Evolutionary conservation across 257 asterid genomes (phyloP).

Genomic region (Rauvolfia tetraphylla): DNA sequence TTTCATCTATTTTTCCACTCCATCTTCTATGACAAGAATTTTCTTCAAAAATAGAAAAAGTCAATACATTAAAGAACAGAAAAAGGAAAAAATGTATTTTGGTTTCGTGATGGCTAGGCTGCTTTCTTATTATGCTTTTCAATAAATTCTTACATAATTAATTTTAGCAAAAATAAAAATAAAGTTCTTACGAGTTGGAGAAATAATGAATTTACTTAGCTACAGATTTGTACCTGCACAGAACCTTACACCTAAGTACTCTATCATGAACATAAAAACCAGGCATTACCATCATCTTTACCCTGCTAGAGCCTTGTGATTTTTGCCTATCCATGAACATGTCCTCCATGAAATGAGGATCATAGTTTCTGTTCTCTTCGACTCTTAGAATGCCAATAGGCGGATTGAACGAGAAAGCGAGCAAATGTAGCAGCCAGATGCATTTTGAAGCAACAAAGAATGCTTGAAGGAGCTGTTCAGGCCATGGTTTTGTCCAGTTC

Average conservation of each 20-base stretch:
- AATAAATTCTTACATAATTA: not conserved
- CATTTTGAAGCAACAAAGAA: conserved; percentile 90
- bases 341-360: conserved; percentile 75
- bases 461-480: conserved; percentile 86
- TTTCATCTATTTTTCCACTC: too few relatives aligned
- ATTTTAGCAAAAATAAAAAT: not conserved
- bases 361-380: conserved; percentile 55
- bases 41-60: too few relatives aligned
- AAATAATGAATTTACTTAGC: not conserved
- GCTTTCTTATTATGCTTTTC: too few relatives aligned
- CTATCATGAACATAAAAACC: conserved; percentile 82
- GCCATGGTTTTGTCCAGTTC: conserved; percentile 88
- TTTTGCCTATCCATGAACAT: conserved; percentile 51
- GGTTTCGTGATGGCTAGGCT: too few relatives aligned
- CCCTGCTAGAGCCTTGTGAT: conserved; percentile 48
- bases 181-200: conserved; percentile 4
- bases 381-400: conserved; percentile 57
- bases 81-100: too few relatives aligned
- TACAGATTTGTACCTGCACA: conserved; percentile 65
- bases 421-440: conserved; percentile 91
- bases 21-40: too few relatives aligned
- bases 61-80: too few relatives aligned
- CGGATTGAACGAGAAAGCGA: conserved; percentile 69
- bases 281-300: conserved; percentile 87
- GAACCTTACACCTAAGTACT: conserved; percentile 77